phyloP scores from a whole-genome alignment of 2,329 filamentous ascomycete species.

The Clonostachys rosea region DNA sequence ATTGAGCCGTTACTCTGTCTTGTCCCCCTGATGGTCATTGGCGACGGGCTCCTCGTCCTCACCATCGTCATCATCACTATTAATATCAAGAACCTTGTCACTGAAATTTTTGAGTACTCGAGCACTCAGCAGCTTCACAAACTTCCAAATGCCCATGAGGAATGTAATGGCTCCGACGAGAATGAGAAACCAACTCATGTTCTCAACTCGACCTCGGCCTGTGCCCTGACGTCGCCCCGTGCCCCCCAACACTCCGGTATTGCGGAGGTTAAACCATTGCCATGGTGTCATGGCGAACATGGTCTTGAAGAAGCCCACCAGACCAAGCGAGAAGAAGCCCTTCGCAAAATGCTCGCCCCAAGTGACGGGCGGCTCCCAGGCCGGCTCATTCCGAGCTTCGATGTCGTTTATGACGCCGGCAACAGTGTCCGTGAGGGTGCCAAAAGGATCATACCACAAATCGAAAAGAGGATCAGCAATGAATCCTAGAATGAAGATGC shows the following conservation, averaged over 20 bases:
- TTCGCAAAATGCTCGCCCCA: constrained; percentile 87
- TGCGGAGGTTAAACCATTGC: constrained; percentile 72
- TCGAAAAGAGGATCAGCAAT: constrained; percentile 90
- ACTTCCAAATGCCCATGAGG: constrained; percentile 79
- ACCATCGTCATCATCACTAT: constrained; percentile 50
- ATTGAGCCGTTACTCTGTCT: constrained; percentile 1
- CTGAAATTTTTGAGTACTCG: constrained; percentile 71
- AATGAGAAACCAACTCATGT: constrained; percentile 75
- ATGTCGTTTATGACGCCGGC: constrained; percentile 35
- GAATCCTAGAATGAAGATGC: constrained; percentile 83
- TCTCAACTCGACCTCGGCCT: constrained; percentile 73
- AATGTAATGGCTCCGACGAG: constrained; percentile 78
- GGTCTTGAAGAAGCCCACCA: constrained; percentile 81
- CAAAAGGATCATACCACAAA: constrained; percentile 75
- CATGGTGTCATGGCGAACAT: constrained; percentile 70
- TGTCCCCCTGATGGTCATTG: constrained; percentile 20
- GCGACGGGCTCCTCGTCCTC: constrained; percentile 40
- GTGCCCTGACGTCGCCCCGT: constrained; percentile 51
- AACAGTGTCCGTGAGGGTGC: constrained; percentile 51
- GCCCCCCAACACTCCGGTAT: constrained; percentile 47
- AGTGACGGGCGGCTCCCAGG: constrained; percentile 44
- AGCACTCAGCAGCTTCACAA: constrained; percentile 68
- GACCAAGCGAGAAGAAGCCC: constrained; percentile 82
- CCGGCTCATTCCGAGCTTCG: constrained; percentile 24
- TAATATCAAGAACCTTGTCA: constrained; percentile 80